phyloP scores from a whole-genome alignment of 2,329 filamentous ascomycete genomes.

The Tolypocladium nubicola region DNA sequence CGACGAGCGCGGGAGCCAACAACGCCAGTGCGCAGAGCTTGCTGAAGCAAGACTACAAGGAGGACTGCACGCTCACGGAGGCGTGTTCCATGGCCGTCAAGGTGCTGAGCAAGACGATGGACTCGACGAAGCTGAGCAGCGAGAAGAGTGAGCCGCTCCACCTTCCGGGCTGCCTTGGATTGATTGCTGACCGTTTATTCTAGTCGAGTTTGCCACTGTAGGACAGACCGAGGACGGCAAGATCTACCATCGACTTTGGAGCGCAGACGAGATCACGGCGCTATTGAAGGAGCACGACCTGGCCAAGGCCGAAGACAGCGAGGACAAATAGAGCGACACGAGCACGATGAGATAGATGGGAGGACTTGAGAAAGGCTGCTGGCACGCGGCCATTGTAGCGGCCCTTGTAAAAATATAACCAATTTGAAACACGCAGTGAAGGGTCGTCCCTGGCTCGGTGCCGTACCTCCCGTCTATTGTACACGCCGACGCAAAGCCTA shows the following conservation, averaged over 20 bases:
- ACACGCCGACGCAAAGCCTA: neutral
- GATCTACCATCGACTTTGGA: conserved; percentile 98
- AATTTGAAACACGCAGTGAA: neutral
- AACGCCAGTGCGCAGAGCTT: conserved; percentile 95
- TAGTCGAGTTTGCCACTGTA: conserved; percentile 97
- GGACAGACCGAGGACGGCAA: conserved; percentile 90
- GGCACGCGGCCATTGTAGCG: conserved; percentile 5
- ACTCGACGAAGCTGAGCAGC: conserved; percentile 95
- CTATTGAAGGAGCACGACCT: conserved; percentile 92
- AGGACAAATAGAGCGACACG: conserved; percentile 44
- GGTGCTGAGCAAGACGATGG: conserved; percentile 99
- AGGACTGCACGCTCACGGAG: conserved; percentile 92
- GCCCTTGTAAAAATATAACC: conserved; percentile 9
- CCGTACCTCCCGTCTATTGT: neutral
- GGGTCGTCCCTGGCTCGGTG: conserved; percentile 1
- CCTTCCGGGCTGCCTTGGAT: conserved; percentile 7
- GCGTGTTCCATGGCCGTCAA: conserved; percentile 96
- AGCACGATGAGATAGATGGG: conserved; percentile 4
- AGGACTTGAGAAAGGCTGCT: conserved; percentile 4
- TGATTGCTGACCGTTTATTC: conserved; percentile 8
- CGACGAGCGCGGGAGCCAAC: conserved; percentile 94
- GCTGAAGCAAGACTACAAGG: conserved; percentile 99
- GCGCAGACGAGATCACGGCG: conserved; percentile 88
- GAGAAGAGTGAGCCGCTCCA: conserved; percentile 78
- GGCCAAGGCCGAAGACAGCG: conserved; percentile 70